Percentiles rank a stretch among this genome's conserved stretches.
These are phyloP conservation scores for Ophiocytium majus DNA, from an alignment of 352 stramenopile species.

Conservation along the genomic window DNA sequence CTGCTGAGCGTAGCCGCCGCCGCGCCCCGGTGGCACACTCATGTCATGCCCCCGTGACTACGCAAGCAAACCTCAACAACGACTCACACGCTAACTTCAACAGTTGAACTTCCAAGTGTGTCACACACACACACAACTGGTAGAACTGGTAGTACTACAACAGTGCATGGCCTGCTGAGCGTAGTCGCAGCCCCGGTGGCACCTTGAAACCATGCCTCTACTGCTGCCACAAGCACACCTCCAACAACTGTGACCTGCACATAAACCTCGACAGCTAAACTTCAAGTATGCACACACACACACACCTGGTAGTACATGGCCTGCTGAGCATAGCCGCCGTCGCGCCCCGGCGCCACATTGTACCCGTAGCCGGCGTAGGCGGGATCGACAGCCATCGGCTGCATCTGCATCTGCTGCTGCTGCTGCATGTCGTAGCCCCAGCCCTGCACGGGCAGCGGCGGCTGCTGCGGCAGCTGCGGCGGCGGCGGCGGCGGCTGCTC, in stretches of 20 bases:
- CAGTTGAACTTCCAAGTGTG: too few species aligned
- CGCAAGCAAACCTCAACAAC: too few species aligned
- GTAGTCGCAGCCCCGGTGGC: too few species aligned
- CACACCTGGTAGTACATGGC: not conserved
- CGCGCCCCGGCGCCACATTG: not conserved
- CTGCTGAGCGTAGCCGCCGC: not conserved
- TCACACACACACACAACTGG: too few species aligned
- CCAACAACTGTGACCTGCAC: too few species aligned
- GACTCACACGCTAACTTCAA: too few species aligned
- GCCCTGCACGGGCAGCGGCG: not conserved
- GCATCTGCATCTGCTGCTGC: not conserved
- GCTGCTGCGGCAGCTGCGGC: not conserved
- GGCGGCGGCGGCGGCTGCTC: too few species aligned
- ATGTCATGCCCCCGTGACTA: too few species aligned
- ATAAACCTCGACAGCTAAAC: not conserved
- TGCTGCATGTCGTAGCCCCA: not conserved
- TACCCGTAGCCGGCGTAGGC: not conserved
- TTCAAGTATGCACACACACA: not conserved
- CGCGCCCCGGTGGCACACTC: not conserved
- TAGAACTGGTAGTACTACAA: too few species aligned
- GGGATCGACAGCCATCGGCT: not conserved
- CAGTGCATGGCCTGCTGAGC: too few species aligned
- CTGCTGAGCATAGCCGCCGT: not conserved
- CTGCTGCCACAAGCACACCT: too few species aligned
- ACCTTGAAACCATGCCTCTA: too few species aligned